Percentiles rank a stretch among this genome's conserved stretches.
phyloP scores from a whole-genome alignment of 176 grass and related monocot species.

The Zea luxurians region DNA sequence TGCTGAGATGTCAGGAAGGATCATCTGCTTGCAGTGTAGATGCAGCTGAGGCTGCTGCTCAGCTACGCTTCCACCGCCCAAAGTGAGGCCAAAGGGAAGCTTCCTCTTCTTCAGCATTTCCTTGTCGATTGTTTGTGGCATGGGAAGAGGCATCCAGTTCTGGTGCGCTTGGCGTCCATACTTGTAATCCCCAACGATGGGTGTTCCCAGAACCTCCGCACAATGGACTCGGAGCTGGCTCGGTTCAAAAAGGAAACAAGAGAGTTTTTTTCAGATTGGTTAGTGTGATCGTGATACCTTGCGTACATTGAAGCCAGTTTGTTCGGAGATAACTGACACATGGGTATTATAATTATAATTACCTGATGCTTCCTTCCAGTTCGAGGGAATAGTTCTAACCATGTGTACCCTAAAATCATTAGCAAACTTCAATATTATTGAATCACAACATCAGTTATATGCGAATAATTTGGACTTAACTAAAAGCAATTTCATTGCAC shows the following conservation, averaged over 20 bases:
- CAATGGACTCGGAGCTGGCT: constrained; percentile 82
- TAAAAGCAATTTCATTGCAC: constrained; percentile 2
- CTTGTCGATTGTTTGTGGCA: constrained; percentile 30
- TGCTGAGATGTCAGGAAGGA: too few species aligned
- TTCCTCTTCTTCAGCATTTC: constrained; percentile 46
- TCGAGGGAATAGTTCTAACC: constrained; percentile 79
- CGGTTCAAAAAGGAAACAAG: constrained; percentile 1
- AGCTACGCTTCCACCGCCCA: constrained; percentile 53
- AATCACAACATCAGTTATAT: neutral
- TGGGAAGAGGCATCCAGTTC: constrained; percentile 54
- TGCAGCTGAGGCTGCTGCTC: constrained; percentile 63
- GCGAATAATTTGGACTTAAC: neutral
- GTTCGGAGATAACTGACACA: constrained; percentile 22
- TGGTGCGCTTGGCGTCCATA: constrained; percentile 65
- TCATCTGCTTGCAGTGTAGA: too few species aligned
- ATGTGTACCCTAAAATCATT: constrained; percentile 61
- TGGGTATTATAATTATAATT: constrained; percentile 10
- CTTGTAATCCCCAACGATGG: constrained; percentile 83
- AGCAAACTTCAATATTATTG: constrained; percentile 23
- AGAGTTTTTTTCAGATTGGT: neutral
- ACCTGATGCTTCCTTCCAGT: constrained; percentile 99
- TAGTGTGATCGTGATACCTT: neutral
- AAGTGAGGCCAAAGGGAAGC: constrained; percentile 77
- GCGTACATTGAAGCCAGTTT: neutral
- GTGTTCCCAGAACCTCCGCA: constrained; percentile 71